A percentile compares a stretch with the other conserved stretches of the same genome.
Conservation (phyloP, 495 filamentous ascomycete genomes). For the Penicillium waksmanii region DNA sequence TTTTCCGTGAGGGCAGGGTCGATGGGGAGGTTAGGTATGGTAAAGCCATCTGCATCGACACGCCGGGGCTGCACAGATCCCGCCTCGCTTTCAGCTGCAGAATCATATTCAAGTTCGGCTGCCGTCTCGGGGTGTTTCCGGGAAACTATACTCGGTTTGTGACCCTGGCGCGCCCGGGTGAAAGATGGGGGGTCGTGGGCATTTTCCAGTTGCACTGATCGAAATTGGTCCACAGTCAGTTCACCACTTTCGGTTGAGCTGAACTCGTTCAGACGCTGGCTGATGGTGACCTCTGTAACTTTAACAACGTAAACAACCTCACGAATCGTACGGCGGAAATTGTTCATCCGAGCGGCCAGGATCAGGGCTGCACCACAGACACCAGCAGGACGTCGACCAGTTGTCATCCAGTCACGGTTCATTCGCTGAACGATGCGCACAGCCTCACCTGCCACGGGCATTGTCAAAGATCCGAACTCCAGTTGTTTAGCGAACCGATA, state of each 20-base stretch:
- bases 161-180: slow-evolving; percentile 60
- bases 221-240: slow-evolving; percentile 86
- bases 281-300: slow-evolving; percentile 87
- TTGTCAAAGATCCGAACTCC: slow-evolving; percentile 78
- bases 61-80: slow-evolving; percentile 35
- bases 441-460: slow-evolving; percentile 83
- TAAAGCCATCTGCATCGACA: slow-evolving; percentile 53
- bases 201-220: slow-evolving; percentile 65
- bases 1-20: slow-evolving; percentile 44
- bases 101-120: slow-evolving; percentile 47
- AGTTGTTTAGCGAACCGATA: slow-evolving; percentile 85
- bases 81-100: slow-evolving; percentile 21
- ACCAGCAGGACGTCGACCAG: slow-evolving; percentile 89
- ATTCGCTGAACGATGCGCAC: slow-evolving; percentile 85
- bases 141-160: slow-evolving; percentile 43
- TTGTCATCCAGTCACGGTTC: slow-evolving; percentile 94
- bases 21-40: slow-evolving; percentile 51
- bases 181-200: slow-evolving; percentile 83
- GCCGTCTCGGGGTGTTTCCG: slow-evolving; percentile 51
- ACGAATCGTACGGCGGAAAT: slow-evolving; percentile 85
- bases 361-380: slow-evolving; percentile 94
- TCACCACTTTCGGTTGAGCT: slow-evolving; percentile 75
- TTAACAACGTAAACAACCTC: slow-evolving; percentile 97
- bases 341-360: slow-evolving; percentile 95
- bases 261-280: slow-evolving; percentile 88